Evolutionary conservation across 306 rosid species (phyloP), one percentile per base, ranked within the genome.

Genomic region (Quercus cerris): DNA sequence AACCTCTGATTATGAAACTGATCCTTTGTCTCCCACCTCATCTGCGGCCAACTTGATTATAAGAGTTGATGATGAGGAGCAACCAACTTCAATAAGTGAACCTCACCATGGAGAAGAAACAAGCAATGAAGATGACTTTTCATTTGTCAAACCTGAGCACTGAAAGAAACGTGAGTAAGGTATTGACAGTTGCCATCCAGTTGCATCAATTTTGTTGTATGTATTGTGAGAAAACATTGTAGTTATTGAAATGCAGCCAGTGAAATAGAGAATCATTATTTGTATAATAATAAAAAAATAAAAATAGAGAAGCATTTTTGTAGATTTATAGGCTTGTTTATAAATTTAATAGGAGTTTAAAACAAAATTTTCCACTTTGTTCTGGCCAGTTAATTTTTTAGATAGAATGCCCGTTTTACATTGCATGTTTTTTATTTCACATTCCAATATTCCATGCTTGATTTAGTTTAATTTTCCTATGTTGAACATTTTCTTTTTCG

Each of bases 1-100:
- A 52, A 68, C 23, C 15, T 87, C 89, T 20, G 93, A 89, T 66
- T 20, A 35, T 51, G 94, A 89, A 72, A 55, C 77, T 7, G 82
- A 74, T 3, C 73, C 88, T 25, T 4, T 76, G 82, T 71, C 88
- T 49, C 85, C 92, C n/a, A 1, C 8, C 22, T 62, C 85, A 1
- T 44, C 84, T 33, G 15, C 83, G 2, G 70, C 81, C 27, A 70
- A 59, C 73, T 75, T 87, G 72, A 67, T 78, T 13, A 54, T 89
- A 27, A 84, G 72, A 72, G 83, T 89, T 69, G 94, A 91, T 71
- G 73, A 33, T 52, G 83, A 52, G 0, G 82, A 82, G 57, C 78
- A 83, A 35, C 64, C 70, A 22, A 46, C 73, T 41, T 85, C 89
- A 71, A 57, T 70, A 28, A 23, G 20, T 7, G 84, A 73, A 56